Percentiles rank a stretch among this genome's conserved stretches.
Evolutionary conservation across 306 rosid species (phyloP).

Genomic region (Purshia tridentata): DNA sequence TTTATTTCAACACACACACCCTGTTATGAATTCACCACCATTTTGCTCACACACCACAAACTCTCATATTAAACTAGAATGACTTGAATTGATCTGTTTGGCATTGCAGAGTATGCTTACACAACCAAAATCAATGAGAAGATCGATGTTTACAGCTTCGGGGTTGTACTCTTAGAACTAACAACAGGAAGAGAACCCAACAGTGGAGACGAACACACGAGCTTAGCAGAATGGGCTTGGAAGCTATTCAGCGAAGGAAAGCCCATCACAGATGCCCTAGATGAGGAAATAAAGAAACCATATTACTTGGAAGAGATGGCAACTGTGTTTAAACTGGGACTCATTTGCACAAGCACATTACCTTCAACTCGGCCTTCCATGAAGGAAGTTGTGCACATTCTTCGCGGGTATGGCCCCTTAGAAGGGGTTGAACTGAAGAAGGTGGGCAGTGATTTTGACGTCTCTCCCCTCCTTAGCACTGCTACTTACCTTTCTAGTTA

Average conservation of each 20-base stretch:
- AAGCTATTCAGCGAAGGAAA: constrained; percentile 47
- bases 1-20: no score
- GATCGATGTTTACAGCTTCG: constrained; percentile 76
- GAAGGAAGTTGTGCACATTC: constrained; percentile 66
- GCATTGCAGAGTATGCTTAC: constrained; percentile 65
- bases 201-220: constrained; percentile 42
- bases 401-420: constrained; percentile 40
- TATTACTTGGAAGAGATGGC: constrained; percentile 54
- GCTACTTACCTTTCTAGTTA: constrained; percentile 53
- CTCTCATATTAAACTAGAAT: no score
- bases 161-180: constrained; percentile 84
- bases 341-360: constrained; percentile 57
- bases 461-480: constrained; percentile 53
- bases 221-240: constrained; percentile 84
- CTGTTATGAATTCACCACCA: no score
- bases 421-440: constrained; percentile 28
- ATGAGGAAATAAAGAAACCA: constrained; percentile 53
- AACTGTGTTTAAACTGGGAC: constrained; percentile 69
- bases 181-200: constrained; percentile 71
- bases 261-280: constrained; percentile 45
- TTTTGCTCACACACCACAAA: no score
- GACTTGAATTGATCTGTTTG: neutral
- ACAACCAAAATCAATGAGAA: constrained; percentile 68
- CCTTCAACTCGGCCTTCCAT: constrained; percentile 71
- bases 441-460: constrained; percentile 46